phyloP scores from a whole-genome alignment of 2,329 filamentous ascomycete species.

The Colletotrichum tanaceti region DNA sequence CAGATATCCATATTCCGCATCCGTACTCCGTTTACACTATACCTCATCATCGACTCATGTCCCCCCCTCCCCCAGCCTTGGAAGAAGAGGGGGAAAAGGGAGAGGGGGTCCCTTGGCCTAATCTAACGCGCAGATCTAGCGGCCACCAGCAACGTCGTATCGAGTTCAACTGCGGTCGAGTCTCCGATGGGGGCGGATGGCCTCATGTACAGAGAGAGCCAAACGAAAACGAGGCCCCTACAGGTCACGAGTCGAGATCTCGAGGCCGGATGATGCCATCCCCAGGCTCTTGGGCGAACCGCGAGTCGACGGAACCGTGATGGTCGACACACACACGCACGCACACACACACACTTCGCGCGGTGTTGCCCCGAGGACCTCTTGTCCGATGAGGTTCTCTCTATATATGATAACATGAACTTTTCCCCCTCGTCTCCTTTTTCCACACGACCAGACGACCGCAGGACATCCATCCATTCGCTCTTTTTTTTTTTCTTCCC shows the following conservation, averaged over 20 bases:
- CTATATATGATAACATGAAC: constrained; percentile 21
- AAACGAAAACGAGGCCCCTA: constrained; percentile 17
- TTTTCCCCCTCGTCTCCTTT: no score
- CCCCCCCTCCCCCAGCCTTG: no score
- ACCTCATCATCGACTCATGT: not conserved
- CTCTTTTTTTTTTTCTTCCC: no score
- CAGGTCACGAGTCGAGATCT: constrained; percentile 12
- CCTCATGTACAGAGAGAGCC: no score
- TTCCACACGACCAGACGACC: not conserved
- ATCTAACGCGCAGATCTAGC: constrained; percentile 30
- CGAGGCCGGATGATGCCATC: constrained; percentile 28
- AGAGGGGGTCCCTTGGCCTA: constrained; percentile 7
- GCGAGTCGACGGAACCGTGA: not conserved
- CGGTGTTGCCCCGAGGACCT: constrained; percentile 15
- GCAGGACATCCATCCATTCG: constrained; percentile 12
- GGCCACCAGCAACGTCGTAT: constrained; percentile 31
- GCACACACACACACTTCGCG: constrained; percentile 22
- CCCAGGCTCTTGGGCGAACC: constrained; percentile 14
- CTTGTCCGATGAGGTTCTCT: not conserved
- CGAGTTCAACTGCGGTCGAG: constrained; percentile 5
- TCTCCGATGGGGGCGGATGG: constrained; percentile 18
- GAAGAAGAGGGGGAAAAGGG: no score
- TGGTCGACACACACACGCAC: no score
- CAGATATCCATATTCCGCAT: not conserved
- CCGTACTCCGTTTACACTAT: not conserved